A percentile compares a stretch with the other conserved stretches of the same genome.
Conservation (phyloP, 2,329 filamentous ascomycete genomes). For the Neofusicoccum parvum region DNA sequence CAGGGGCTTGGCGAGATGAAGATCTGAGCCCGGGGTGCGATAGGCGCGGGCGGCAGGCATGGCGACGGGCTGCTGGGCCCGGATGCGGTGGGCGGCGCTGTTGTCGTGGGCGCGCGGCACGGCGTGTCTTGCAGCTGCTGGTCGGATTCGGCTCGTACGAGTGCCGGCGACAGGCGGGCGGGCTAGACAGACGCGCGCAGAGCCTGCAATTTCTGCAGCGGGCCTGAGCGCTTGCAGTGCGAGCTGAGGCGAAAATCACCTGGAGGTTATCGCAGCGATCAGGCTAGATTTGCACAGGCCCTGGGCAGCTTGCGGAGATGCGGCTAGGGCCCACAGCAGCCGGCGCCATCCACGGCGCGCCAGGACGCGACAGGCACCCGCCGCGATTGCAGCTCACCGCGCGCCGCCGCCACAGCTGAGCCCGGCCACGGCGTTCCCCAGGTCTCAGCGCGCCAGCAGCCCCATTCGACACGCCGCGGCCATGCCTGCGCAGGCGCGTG, state of each 20-base stretch:
- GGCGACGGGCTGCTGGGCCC: not conserved
- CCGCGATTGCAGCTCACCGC: not conserved
- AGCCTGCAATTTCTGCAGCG: not conserved
- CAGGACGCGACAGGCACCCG: not conserved
- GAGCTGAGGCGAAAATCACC: not conserved
- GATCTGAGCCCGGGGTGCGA: not conserved
- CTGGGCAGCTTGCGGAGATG: not conserved
- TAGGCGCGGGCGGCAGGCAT: not conserved
- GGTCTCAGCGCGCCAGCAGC: not conserved
- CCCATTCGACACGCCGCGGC: not conserved
- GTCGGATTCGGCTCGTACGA: not conserved
- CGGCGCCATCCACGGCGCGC: not conserved
- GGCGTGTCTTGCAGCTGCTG: not conserved
- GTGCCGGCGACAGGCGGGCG: not conserved
- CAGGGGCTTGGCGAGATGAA: too few relatives aligned
- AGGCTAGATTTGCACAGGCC: not conserved
- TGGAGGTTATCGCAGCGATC: constrained; percentile 11
- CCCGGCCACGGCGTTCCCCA: constrained; percentile 6
- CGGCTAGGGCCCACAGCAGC: not conserved
- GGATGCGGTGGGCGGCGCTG: too few relatives aligned
- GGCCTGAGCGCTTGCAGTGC: not conserved
- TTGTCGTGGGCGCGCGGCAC: not conserved
- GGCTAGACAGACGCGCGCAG: not conserved
- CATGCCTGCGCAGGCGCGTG: not conserved
- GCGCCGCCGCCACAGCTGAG: not conserved